phyloP scores from a whole-genome alignment of 31 red algal genomes.

The Odonthalia washingtoniensis region DNA sequence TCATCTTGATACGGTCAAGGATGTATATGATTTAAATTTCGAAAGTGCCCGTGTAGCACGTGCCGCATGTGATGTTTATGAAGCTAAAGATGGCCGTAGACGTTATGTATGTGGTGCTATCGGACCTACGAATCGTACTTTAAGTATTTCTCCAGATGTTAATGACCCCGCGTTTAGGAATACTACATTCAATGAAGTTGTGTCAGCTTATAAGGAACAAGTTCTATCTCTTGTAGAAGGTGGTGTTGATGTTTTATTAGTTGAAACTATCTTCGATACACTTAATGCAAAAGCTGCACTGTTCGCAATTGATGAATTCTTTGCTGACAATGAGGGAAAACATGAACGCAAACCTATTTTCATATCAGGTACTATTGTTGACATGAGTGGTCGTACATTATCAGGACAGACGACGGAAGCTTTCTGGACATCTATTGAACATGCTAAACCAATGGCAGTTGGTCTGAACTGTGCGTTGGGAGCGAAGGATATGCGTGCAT shows the following conservation, averaged over 20 bases:
- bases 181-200: conserved; percentile 87
- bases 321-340: conserved; percentile 41
- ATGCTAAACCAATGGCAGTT: conserved; percentile 85
- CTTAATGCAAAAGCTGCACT: conserved; percentile 94
- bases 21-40: conserved; percentile 91
- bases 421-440: conserved; percentile 83
- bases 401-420: conserved; percentile 94
- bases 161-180: conserved; percentile 90
- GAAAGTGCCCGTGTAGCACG: conserved; percentile 68
- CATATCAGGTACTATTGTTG: conserved; percentile 92
- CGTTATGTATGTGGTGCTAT: conserved; percentile 87
- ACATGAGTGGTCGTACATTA: conserved; percentile 88
- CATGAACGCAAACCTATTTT: conserved; percentile 65
- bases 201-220: conserved; percentile 76
- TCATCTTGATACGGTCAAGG: conserved; percentile 78
- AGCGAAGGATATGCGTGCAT: conserved; percentile 90
- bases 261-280: conserved; percentile 97
- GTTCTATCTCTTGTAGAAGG: conserved; percentile 75
- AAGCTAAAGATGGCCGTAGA: conserved; percentile 50
- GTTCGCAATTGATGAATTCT: conserved; percentile 88
- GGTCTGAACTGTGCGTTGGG: conserved; percentile 94
- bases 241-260: conserved; percentile 80
- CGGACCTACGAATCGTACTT: conserved; percentile 91
- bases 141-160: conserved; percentile 88
- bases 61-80: conserved; percentile 69